These are phyloP conservation scores for Acacia melanoxylon DNA, from an alignment of 306 rosid species.

Conservation along the genomic window DNA sequence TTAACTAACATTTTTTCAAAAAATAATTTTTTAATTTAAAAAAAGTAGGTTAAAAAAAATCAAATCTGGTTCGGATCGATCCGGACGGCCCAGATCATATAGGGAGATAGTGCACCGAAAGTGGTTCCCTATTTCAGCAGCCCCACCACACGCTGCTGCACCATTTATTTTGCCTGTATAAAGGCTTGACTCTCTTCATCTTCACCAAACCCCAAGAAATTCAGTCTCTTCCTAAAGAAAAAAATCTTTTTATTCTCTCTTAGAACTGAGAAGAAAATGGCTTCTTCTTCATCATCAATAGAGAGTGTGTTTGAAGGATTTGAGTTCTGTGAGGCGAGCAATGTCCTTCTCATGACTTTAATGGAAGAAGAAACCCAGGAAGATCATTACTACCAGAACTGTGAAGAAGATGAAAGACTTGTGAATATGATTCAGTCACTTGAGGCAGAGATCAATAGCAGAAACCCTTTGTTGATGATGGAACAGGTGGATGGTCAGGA, in stretches of 20 bases:
- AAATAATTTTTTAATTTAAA: too few species aligned
- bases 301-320: constrained; percentile 30
- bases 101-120: too few species aligned
- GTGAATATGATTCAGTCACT: constrained; percentile 54
- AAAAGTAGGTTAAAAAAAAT: too few species aligned
- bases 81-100: too few species aligned
- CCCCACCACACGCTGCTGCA: background rate
- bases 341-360: constrained; percentile 44
- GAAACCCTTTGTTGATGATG: background rate
- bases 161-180: constrained; percentile 22
- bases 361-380: constrained; percentile 52
- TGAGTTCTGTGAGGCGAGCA: constrained; percentile 34
- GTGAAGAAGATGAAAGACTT: constrained; percentile 50
- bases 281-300: constrained; percentile 1
- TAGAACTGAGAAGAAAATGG: constrained; percentile 26
- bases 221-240: background rate
- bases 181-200: constrained; percentile 4
- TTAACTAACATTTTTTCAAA: too few species aligned
- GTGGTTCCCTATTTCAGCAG: too few species aligned
- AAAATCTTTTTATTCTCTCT: background rate
- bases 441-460: constrained; percentile 41
- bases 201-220: constrained; percentile 18
- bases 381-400: constrained; percentile 23
- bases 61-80: too few species aligned
- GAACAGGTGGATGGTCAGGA: constrained; percentile 36